phyloP scores from a whole-genome alignment of 2,329 filamentous ascomycete genomes.

The Neoascochyta sp. region DNA sequence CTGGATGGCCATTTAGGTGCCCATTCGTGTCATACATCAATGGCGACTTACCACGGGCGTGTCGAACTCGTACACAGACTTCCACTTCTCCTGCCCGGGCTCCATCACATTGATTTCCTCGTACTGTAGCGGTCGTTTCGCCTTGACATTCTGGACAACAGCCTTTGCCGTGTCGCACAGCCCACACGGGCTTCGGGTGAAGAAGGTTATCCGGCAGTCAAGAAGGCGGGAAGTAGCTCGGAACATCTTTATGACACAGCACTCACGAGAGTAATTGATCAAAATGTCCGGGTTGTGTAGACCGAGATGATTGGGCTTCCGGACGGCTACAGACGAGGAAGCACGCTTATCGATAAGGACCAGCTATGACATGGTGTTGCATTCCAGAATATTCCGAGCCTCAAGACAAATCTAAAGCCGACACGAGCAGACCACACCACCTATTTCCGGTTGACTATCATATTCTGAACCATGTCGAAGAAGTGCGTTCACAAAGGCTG shows the following conservation, averaged over 20 bases:
- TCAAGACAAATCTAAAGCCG: constrained; percentile 13
- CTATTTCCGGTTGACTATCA: no score
- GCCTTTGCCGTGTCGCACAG: constrained; percentile 66
- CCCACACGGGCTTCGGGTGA: constrained; percentile 68
- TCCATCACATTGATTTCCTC: constrained; percentile 67
- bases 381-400: constrained; percentile 38
- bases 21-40: constrained; percentile 4
- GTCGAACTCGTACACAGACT: constrained; percentile 73
- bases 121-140: constrained; percentile 63
- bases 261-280: not conserved
- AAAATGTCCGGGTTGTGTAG: no score
- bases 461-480: constrained; percentile 54
- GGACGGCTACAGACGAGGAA: no score
- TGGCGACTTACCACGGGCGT: constrained; percentile 65
- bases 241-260: constrained; percentile 22
- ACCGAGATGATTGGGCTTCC: no score
- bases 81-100: constrained; percentile 62
- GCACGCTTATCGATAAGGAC: constrained; percentile 6
- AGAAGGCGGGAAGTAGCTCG: constrained; percentile 34
- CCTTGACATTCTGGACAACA: constrained; percentile 66
- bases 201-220: constrained; percentile 63
- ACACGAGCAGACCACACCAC: constrained; percentile 9
- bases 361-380: constrained; percentile 6
- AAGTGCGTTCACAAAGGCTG: constrained; percentile 98
- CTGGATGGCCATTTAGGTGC: constrained; percentile 36